Conservation (phyloP, 2,329 filamentous ascomycete species). For the Samsoniella hepiali region DNA sequence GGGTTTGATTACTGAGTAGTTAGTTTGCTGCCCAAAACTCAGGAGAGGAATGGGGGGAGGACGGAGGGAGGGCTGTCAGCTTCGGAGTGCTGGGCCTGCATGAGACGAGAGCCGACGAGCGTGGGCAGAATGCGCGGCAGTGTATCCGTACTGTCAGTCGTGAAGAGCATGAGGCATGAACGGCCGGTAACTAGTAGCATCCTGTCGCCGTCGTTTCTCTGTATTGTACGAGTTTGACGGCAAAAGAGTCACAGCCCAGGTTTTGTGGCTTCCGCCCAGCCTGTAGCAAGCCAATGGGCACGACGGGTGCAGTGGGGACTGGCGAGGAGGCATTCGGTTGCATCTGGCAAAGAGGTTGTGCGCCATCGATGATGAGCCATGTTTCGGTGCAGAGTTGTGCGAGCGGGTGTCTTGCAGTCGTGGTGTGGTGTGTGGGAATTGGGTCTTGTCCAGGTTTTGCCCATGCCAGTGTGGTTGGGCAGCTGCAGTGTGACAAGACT, state of each 20-base stretch:
- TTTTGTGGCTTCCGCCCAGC: conserved; percentile 12
- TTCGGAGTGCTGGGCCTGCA: background rate
- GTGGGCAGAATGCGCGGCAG: background rate
- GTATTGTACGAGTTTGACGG: background rate
- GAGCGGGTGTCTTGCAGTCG: background rate
- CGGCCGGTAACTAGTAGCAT: too few species aligned
- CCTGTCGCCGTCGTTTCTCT: background rate
- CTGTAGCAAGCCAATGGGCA: background rate
- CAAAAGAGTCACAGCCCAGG: conserved; percentile 13
- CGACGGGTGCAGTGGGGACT: conserved; percentile 10
- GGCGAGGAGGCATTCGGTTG: conserved; percentile 1
- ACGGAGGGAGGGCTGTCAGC: background rate
- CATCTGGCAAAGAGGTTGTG: conserved; percentile 6
- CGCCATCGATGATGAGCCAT: conserved; percentile 10
- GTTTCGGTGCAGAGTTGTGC: background rate
- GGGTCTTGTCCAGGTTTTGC: background rate
- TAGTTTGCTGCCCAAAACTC: too few species aligned
- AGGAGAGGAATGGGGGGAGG: background rate
- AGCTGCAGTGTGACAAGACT: background rate
- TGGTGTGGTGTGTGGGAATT: background rate
- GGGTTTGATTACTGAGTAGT: too few species aligned
- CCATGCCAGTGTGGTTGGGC: background rate
- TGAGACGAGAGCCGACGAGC: background rate
- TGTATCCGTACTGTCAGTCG: too few species aligned
- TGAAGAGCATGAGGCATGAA: background rate